Evolutionary conservation across 352 stramenopile genomes (phyloP).

Genomic region (Thalassiosira mediterranea): DNA sequence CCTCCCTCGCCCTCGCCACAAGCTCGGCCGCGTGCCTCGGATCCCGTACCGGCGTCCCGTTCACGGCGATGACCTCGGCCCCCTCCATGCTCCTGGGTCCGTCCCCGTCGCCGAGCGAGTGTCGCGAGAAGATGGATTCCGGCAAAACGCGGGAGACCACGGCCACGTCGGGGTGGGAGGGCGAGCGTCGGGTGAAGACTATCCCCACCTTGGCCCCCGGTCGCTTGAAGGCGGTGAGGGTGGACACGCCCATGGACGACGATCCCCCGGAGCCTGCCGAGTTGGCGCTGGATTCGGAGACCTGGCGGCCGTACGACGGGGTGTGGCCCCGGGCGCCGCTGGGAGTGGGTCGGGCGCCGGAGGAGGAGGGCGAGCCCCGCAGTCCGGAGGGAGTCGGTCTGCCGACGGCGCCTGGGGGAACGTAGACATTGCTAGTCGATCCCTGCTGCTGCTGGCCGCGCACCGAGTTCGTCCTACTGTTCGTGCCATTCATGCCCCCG

Average conservation of each 20-base stretch:
- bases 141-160: constrained; percentile 48
- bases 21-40: constrained; percentile 51
- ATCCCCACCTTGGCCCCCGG: constrained; percentile 52
- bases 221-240: constrained; percentile 57
- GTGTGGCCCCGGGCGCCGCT: neutral
- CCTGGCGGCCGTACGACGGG: neutral
- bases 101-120: constrained; percentile 6
- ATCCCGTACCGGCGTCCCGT: constrained; percentile 53
- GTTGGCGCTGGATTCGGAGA: neutral
- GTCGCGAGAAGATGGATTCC: constrained; percentile 48
- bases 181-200: constrained; percentile 45
- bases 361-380: neutral
- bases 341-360: neutral
- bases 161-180: constrained; percentile 27
- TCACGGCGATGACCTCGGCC: constrained; percentile 55
- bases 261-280: too few relatives aligned
- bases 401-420: neutral
- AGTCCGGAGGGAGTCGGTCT: neutral
- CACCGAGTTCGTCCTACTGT: too few relatives aligned
- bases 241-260: constrained; percentile 32
- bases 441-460: neutral
- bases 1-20: constrained; percentile 42
- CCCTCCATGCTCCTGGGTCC: too few relatives aligned
- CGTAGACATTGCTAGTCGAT: neutral
- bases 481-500: neutral